These are phyloP conservation scores for Bassia scoparia DNA, from an alignment of 148 eudicot genomes.

Conservation along the genomic window DNA sequence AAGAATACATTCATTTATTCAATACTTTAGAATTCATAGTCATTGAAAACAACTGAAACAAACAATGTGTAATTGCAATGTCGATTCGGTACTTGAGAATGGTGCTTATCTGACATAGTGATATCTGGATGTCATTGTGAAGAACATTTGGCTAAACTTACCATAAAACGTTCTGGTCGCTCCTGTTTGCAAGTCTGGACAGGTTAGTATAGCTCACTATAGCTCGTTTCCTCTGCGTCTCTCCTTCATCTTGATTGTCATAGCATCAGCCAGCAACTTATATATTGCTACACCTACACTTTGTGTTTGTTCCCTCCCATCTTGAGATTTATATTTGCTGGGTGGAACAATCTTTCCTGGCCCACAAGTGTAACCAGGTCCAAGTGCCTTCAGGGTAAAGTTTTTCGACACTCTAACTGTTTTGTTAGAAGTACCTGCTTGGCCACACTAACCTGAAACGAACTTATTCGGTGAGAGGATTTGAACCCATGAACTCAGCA, in stretches of 20 bases:
- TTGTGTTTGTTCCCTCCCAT: conserved; percentile 57
- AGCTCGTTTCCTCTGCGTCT: not conserved
- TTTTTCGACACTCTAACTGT: conserved; percentile 57
- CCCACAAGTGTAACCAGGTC: conserved; percentile 64
- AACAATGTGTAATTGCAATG: no score
- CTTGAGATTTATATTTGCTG: conserved; percentile 34
- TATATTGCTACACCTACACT: no score
- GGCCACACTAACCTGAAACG: conserved; percentile 62
- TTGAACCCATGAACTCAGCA: conserved; percentile 53
- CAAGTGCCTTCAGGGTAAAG: conserved; percentile 55
- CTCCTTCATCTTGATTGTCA: not conserved
- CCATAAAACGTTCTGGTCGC: no score
- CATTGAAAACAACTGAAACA: no score
- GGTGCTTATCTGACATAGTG: no score
- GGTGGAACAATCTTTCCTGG: conserved; percentile 45
- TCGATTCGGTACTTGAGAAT: no score
- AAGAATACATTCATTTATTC: no score
- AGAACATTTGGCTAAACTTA: no score
- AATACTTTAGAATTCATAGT: no score
- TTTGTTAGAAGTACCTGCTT: conserved; percentile 50
- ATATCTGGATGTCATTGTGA: no score
- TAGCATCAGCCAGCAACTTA: not conserved
- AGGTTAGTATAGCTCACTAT: no score
- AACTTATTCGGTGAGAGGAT: conserved; percentile 36
- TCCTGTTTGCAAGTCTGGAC: not conserved